Conservation (phyloP, 139 green algal species). For the Asterochloris erici region DNA sequence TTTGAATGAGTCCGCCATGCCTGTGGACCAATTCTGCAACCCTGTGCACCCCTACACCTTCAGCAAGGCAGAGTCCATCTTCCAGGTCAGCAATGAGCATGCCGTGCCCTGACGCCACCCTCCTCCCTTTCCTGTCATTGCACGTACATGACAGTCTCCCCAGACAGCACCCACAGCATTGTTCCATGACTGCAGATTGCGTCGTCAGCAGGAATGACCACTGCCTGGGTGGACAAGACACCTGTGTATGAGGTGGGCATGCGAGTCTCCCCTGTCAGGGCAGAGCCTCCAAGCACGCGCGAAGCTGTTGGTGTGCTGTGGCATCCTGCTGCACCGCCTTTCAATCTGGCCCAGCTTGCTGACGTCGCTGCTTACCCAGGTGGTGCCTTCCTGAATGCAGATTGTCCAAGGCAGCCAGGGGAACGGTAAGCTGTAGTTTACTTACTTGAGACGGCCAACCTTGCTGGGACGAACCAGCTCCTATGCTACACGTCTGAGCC, state of each 20-base stretch:
- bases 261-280: too few species aligned
- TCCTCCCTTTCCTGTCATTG: not conserved
- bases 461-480: too few species aligned
- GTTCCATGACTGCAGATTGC: not conserved
- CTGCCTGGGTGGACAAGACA: slow-evolving; percentile 11
- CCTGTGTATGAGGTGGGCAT: not conserved
- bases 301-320: too few species aligned
- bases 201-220: not conserved
- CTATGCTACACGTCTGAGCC: too few species aligned
- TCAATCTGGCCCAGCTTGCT: too few species aligned
- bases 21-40: not conserved
- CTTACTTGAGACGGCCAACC: too few species aligned
- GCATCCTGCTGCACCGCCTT: too few species aligned
- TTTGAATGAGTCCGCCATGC: slow-evolving; percentile 3
- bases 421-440: too few species aligned
- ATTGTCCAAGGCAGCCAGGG: too few species aligned
- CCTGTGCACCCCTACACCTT: slow-evolving; percentile 2
- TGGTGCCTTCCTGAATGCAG: too few species aligned
- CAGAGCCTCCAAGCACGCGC: too few species aligned
- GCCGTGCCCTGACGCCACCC: not conserved
- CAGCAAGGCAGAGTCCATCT: slow-evolving; percentile 4
- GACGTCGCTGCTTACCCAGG: too few species aligned
- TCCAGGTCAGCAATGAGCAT: not conserved
- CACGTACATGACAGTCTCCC: not conserved
- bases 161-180: not conserved